phyloP scores from a whole-genome alignment of 2,329 filamentous ascomycete species.

The Incumbomyces lentus region DNA sequence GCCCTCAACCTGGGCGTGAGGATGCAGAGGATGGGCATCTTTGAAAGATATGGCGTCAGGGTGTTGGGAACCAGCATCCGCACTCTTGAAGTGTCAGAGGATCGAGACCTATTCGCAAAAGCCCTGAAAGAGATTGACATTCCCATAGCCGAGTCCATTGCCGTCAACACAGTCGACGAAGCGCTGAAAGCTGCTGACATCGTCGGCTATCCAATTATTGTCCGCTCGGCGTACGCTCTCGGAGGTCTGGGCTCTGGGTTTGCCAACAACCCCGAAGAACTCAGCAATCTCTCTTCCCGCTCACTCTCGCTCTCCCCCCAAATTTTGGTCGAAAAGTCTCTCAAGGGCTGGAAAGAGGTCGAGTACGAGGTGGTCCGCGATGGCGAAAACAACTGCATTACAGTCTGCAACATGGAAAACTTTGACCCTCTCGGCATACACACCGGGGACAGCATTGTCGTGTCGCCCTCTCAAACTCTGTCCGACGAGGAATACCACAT shows the following conservation, averaged over 20 bases:
- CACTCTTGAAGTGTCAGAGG: conserved; percentile 88
- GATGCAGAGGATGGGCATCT: conserved; percentile 92
- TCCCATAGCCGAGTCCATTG: conserved; percentile 91
- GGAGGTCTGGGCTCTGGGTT: conserved; percentile 95
- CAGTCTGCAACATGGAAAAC: conserved; percentile 98
- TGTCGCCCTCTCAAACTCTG: conserved; percentile 90
- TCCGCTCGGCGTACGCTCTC: conserved; percentile 90
- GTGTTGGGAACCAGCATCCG: conserved; percentile 91
- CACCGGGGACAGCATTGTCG: conserved; percentile 97
- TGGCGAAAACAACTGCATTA: conserved; percentile 96
- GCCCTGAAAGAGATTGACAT: conserved; percentile 96
- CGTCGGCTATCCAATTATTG: conserved; percentile 94
- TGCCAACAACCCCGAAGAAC: conserved; percentile 84
- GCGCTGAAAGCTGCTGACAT: conserved; percentile 76
- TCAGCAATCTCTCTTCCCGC: conserved; percentile 83
- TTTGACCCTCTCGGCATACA: conserved; percentile 96
- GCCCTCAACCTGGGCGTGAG: conserved; percentile 92
- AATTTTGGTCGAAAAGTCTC: conserved; percentile 94
- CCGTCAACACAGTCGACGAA: conserved; percentile 82
- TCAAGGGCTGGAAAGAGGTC: conserved; percentile 99
- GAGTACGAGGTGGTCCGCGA: conserved; percentile 98
- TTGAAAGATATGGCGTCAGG: conserved; percentile 89
- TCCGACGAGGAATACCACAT: conserved; percentile 99
- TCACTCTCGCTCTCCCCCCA: conserved; percentile 90
- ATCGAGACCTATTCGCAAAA: conserved; percentile 91